These are phyloP conservation scores for Plectosphaerella sp. DNA, from an alignment of 2,329 filamentous ascomycete genomes.

Conservation along the genomic window DNA sequence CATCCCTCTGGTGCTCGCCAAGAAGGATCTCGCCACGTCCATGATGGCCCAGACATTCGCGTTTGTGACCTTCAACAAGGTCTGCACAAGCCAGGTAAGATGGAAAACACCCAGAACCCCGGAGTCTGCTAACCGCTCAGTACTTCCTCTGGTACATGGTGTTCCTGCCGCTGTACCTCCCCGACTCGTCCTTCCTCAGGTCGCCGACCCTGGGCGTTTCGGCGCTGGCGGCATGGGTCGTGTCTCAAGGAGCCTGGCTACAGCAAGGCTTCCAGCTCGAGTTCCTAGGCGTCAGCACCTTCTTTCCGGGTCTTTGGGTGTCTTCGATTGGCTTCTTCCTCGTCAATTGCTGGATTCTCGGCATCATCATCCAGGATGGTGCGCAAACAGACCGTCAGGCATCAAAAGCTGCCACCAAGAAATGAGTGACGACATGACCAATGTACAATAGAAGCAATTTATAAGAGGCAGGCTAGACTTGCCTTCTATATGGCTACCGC, in stretches of 20 bases:
- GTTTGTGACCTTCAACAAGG: constrained; percentile 97
- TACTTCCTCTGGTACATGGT: constrained; percentile 99
- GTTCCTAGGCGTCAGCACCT: constrained; percentile 77
- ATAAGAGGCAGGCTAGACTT: too few relatives aligned
- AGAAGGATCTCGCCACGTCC: constrained; percentile 73
- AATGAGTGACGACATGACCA: not conserved
- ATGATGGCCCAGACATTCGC: constrained; percentile 96
- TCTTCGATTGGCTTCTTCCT: constrained; percentile 75
- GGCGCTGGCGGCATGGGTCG: constrained; percentile 69
- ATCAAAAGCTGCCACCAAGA: not conserved
- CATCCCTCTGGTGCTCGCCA: constrained; percentile 72
- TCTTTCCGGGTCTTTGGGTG: constrained; percentile 77
- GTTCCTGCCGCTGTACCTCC: constrained; percentile 87
- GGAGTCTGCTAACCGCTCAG: constrained; percentile 37
- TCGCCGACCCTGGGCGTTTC: constrained; percentile 56
- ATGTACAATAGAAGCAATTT: not conserved
- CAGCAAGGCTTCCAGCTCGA: constrained; percentile 73
- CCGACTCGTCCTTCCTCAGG: constrained; percentile 66
- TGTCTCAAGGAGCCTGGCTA: constrained; percentile 70
- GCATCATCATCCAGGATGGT: constrained; percentile 69
- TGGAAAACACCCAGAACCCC: constrained; percentile 12
- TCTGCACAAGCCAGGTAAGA: constrained; percentile 89
- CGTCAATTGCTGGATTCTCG: constrained; percentile 83
- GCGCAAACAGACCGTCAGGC: constrained; percentile 8
- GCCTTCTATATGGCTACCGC: too few relatives aligned